A percentile compares a stretch with the other conserved stretches of the same genome.
These are phyloP conservation scores for Periconia digitata DNA, from an alignment of 2,329 filamentous ascomycete genomes.

Conservation along the genomic window DNA sequence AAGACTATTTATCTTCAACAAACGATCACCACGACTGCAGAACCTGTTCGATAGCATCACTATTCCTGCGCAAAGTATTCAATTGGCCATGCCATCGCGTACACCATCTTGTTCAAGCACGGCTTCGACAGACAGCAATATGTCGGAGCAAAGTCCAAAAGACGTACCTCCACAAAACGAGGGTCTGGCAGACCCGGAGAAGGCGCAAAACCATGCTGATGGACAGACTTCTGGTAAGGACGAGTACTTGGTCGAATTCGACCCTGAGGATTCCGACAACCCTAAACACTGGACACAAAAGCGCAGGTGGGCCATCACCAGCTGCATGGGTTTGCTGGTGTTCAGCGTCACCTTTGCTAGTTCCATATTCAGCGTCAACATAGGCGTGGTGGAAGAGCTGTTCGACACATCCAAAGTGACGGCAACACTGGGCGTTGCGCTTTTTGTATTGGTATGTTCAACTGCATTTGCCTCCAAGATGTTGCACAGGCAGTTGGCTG, in stretches of 20 bases:
- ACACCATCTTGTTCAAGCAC: background rate
- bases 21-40: too few relatives aligned
- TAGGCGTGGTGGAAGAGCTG: constrained; percentile 53
- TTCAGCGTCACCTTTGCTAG: constrained; percentile 52
- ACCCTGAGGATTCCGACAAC: constrained; percentile 68
- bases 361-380: constrained; percentile 62
- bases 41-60: too few relatives aligned
- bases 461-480: background rate
- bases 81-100: too few relatives aligned
- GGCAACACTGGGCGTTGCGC: constrained; percentile 51
- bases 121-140: background rate
- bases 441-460: constrained; percentile 47
- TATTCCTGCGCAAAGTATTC: too few relatives aligned
- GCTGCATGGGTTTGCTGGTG: constrained; percentile 56
- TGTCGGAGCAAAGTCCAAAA: background rate
- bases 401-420: constrained; percentile 51
- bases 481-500: background rate
- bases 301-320: constrained; percentile 70
- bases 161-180: background rate
- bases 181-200: background rate
- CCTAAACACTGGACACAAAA: constrained; percentile 69
- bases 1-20: too few relatives aligned
- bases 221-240: constrained; percentile 15
- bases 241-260: constrained; percentile 67
- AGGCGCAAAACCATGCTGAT: background rate